Evolutionary conservation across 331 rosid species (phyloP), one percentile per base, ranked within the genome.

Genomic region (Malus hybrid): DNA sequence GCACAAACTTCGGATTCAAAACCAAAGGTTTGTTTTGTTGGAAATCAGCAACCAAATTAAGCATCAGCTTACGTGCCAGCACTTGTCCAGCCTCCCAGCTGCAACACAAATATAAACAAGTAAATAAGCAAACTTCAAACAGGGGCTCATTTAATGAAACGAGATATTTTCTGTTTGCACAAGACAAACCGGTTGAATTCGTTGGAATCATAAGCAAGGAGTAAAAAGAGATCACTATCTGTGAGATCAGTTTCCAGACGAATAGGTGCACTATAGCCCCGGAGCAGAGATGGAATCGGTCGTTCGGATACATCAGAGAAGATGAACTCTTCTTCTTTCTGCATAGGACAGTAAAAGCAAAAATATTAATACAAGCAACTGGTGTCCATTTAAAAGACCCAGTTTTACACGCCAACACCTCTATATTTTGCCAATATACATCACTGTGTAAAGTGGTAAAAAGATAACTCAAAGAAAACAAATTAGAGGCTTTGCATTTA

Each of bases 31-130:
- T 90, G 84, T 92, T 83, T 75, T 89, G 93, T 79, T 95, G 98
- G 72, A 86, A 80, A 84, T 92, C 91, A 79, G 85, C 86, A 30
- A 95, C 99, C 84, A 95, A 83, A 77, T 42, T 78, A 24, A 95
- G 97, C 98, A 95, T 95, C 84, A 95, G 39, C 79, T 89, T 92
- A 22, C 99, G 93, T 22, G 93, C 91, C 81, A 95, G 83, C 71
- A 86, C 82, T 84, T 95, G 99, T 72, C 99, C 99, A 33, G 99
- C 98, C 84, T 95, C 99, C 99, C 99, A 95, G 70, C 99, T 95
- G 82, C 78, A 83, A 29, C 70, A 80, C 71, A 70, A 36, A 61
- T 63, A 78, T 61, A 78, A 77, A 66, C 46, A 36, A 78, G 74
- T 56, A 10, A 6, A 11, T 13, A 61, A 83, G 74, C 50, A 72